phyloP scores from a whole-genome alignment of 352 stramenopile genomes.

The Phytophthora brassicae region DNA sequence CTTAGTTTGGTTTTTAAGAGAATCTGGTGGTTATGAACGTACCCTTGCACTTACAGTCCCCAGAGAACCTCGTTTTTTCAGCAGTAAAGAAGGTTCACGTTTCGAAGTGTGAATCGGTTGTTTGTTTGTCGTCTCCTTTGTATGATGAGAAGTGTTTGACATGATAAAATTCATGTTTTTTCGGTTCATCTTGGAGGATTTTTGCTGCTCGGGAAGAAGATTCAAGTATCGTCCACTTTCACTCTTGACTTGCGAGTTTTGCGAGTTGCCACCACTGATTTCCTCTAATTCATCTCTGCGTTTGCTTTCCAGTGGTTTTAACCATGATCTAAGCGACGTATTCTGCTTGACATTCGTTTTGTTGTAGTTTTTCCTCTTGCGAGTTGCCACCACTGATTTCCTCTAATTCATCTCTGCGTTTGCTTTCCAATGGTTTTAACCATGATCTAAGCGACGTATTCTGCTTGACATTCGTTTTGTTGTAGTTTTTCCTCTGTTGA shows the following conservation, averaged over 20 bases:
- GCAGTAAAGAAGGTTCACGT: neutral
- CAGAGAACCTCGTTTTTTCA: slow-evolving; percentile 22
- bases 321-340: slow-evolving; percentile 16
- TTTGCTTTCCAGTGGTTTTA: slow-evolving; percentile 11
- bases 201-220: slow-evolving; percentile 7
- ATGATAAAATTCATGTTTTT: slow-evolving; percentile 24
- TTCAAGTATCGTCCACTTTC: slow-evolving; percentile 11
- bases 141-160: slow-evolving; percentile 4
- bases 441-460: slow-evolving; percentile 9
- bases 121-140: slow-evolving; percentile 13
- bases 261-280: slow-evolving; percentile 1
- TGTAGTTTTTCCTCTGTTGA: slow-evolving; percentile 19
- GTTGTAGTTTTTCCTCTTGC: slow-evolving; percentile 21
- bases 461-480: slow-evolving; percentile 11
- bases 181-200: slow-evolving; percentile 19
- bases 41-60: slow-evolving; percentile 28
- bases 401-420: slow-evolving; percentile 15
- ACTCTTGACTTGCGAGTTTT: slow-evolving; percentile 11
- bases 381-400: slow-evolving; percentile 2
- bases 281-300: slow-evolving; percentile 15
- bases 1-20: neutral
- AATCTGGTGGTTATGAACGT: slow-evolving; percentile 1
- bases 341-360: slow-evolving; percentile 7
- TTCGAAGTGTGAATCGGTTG: neutral
- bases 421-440: slow-evolving; percentile 14